Percentiles rank a stretch among this genome's conserved stretches.
These are phyloP conservation scores for Jimgerdemannia flammicorona DNA, from an alignment of 192 early-diverging fungal species.

Conservation along the genomic window DNA sequence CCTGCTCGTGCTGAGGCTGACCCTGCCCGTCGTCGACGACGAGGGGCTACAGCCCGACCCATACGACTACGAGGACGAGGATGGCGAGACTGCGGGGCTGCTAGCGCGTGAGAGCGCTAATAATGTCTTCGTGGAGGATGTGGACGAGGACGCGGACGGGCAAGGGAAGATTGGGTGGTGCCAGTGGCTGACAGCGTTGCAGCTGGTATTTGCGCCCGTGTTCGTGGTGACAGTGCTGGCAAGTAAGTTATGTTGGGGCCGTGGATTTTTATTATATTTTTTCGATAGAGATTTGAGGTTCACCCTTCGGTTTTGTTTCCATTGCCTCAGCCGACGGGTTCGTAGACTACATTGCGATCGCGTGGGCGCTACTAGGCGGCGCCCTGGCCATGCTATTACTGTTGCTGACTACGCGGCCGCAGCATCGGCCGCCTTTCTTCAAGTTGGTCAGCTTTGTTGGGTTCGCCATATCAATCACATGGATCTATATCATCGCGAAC, in stretches of 20 bases:
- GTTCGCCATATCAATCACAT: constrained; percentile 73
- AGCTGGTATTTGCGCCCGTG: constrained; percentile 51
- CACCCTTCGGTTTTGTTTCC: neutral
- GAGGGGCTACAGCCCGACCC: constrained; percentile 13
- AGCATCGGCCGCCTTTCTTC: constrained; percentile 38
- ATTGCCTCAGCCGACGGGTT: constrained; percentile 18
- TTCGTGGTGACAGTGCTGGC: constrained; percentile 42
- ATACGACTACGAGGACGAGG: constrained; percentile 24
- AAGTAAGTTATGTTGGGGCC: constrained; percentile 9
- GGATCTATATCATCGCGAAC: constrained; percentile 87
- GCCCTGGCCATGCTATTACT: constrained; percentile 15
- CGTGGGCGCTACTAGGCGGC: constrained; percentile 28
- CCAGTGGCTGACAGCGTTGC: constrained; percentile 52
- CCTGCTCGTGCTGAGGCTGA: constrained; percentile 46
- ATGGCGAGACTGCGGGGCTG: constrained; percentile 13
- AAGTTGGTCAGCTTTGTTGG: constrained; percentile 61
- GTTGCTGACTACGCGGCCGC: constrained; percentile 27
- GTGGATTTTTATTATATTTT: neutral
- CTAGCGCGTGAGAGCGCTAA: constrained; percentile 12
- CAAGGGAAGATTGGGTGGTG: constrained; percentile 38
- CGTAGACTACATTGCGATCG: constrained; percentile 20
- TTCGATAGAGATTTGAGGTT: neutral
- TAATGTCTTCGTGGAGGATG: neutral
- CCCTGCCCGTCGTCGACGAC: constrained; percentile 60
- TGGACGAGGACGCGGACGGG: constrained; percentile 9